Base-by-base conservation (phyloP, 1,139 yeast species). In the Meyerozyma elateridarum region DNA sequence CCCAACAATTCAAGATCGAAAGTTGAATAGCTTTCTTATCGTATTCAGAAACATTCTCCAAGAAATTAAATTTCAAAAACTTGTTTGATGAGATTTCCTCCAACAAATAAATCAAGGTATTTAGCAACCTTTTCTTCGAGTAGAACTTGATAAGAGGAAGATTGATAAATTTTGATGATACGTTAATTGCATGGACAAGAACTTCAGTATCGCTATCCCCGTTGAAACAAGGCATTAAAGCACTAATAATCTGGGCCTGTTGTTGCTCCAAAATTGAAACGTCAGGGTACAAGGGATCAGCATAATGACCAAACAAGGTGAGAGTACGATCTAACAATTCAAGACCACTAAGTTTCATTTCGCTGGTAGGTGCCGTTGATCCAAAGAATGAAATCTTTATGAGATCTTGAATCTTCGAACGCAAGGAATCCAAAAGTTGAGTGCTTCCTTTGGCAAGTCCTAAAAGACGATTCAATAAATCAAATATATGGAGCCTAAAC, bases 161-260 rank as follows among this genome's bases (percentile, higher is more conserved):
- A 38, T 64, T 69, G 31, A 88, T 70, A 47, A 89, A 81, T 34
- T 81, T 81, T 0, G 95, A 89, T 28, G 87, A 79, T 3, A 88
- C 85, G 31, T 76, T 74, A 28, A 89, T 76, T 0, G 96, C 96
- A 38, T 75, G 75, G 13, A 85, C 76, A 4, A 93, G 88, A 0
- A 87, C 73, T 29, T 73, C 73, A 1, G 93, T 76, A 16, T 83
- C 80, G 35, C 88, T 80, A 17, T 80, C 88, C 3, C 73, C 64
- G 26, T 73, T 73, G 57, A 91, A 91, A n/a, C 95, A 87, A 0
- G 97, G 96, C 30, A 88, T 74, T 37, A 91, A 67, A 0, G 97
- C 95, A 40, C 95, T 81, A 8, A 87, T 82, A 12, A 91, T 84
- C 47, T 88, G 96, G 0, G 97, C 97, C 49, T 91, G 96, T 48